A percentile compares a stretch with the other conserved stretches of the same genome.
Evolutionary conservation across 257 asterid genomes (phyloP).

Genomic region (Petrea volubilis): DNA sequence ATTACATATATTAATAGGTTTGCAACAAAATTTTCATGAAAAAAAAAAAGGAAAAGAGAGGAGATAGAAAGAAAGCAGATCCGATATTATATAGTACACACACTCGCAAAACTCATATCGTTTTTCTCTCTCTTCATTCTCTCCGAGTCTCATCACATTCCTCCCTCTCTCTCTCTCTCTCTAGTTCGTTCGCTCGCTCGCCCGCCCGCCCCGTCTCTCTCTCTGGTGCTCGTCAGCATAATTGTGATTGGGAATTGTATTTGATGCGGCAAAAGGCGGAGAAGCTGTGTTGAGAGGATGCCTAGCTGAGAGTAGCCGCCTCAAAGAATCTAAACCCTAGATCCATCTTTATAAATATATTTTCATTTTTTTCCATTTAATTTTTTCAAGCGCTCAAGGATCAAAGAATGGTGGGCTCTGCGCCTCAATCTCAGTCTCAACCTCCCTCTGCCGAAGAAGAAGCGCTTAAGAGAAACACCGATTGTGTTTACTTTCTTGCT

Average conservation of each 20-base stretch:
- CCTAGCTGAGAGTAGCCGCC: constrained; percentile 37
- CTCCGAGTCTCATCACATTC: background rate
- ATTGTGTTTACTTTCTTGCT: constrained; percentile 91
- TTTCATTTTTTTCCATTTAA: background rate
- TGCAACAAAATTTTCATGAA: background rate
- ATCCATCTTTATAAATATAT: constrained; percentile 19
- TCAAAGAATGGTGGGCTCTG: constrained; percentile 33
- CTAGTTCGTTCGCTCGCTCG: constrained; percentile 7
- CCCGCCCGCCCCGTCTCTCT: background rate
- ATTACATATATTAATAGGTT: background rate
- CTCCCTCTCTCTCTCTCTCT: constrained; percentile 2
- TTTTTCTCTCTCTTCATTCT: background rate
- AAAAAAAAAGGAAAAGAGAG: background rate
- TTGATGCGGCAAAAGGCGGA: constrained; percentile 37
- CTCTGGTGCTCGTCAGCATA: constrained; percentile 15
- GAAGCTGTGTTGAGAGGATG: constrained; percentile 24
- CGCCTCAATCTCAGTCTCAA: constrained; percentile 40
- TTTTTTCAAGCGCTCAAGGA: constrained; percentile 29
- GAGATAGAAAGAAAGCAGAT: constrained; percentile 27
- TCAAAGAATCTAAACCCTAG: constrained; percentile 41
- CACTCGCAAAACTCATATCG: constrained; percentile 19
- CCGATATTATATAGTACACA: constrained; percentile 32
- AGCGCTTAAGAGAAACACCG: constrained; percentile 71
- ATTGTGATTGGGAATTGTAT: constrained; percentile 1
- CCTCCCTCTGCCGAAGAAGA: constrained; percentile 62